These are phyloP conservation scores for Ramichloridium luteum DNA, from an alignment of 2,329 filamentous ascomycete genomes.

Conservation along the genomic window DNA sequence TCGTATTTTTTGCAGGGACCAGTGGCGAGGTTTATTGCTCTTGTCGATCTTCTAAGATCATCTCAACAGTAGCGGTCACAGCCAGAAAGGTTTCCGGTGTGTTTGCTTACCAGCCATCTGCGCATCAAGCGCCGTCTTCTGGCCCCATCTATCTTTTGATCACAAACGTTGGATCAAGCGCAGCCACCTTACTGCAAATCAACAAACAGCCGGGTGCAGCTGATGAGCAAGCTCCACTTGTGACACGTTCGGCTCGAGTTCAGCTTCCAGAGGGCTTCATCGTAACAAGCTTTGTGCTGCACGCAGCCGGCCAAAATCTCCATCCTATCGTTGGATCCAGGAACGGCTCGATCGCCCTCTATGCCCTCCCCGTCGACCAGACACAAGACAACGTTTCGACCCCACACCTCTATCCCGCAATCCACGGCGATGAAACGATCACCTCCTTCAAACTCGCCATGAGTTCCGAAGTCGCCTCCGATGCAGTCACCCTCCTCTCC, in stretches of 20 bases:
- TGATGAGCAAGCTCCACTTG: conserved; percentile 6
- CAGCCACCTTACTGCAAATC: conserved; percentile 15
- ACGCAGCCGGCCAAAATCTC: not conserved
- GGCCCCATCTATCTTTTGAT: conserved; percentile 24
- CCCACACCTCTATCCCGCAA: conserved; percentile 12
- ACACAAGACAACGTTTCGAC: not conserved
- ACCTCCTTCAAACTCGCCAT: conserved; percentile 44
- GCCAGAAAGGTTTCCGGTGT: conserved; percentile 31
- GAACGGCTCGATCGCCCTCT: conserved; percentile 40
- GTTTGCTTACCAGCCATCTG: conserved; percentile 17
- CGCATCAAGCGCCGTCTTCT: conserved; percentile 2
- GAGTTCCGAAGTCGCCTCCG: conserved; percentile 10
- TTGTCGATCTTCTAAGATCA: conserved; percentile 7
- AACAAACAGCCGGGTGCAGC: conserved; percentile 9
- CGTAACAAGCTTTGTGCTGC: conserved; percentile 38
- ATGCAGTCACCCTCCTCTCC: conserved; percentile 46
- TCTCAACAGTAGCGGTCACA: conserved; percentile 19
- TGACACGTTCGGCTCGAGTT: not conserved
- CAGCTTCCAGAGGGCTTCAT: conserved; percentile 32
- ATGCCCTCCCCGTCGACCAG: conserved; percentile 2
- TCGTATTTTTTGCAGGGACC: conserved; percentile 36
- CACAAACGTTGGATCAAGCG: conserved; percentile 26
- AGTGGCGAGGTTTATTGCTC: conserved; percentile 34
- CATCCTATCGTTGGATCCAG: conserved; percentile 39
- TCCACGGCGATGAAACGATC: conserved; percentile 50